Evolutionary conservation across 169 alveolate species (phyloP), one percentile per base, ranked within the genome.

Genomic region (Eimeria sp.): DNA sequence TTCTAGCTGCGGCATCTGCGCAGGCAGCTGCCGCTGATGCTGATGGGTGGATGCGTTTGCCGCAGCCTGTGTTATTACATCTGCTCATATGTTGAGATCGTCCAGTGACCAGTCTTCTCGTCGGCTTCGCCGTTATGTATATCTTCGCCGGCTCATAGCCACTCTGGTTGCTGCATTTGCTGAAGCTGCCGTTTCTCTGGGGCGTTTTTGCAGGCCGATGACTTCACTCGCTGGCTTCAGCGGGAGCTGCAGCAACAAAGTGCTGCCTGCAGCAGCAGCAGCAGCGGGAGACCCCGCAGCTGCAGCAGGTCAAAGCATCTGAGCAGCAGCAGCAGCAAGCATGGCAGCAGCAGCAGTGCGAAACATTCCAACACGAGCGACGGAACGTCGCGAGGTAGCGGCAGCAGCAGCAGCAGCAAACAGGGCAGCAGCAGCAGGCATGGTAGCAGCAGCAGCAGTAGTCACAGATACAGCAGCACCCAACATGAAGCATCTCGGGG

Each of bases 311-410:
- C 84, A 47, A 89, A 72, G 84, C 84, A 72, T 54, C 58, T 65
- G 58, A 89, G 87, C 95, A 89, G 95, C 87, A 89, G 95, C 75
- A 89, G 95, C 95, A 70, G 95, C 95, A 89, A 89, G 58, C 84
- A 89, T 61, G 87, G 84, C 88, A 89, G 95, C 95, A 87, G 94
- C 83, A 89, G 95, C 95, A 70, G 75, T 43, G 75, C 84, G 58
- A 65, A 57, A 70, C 84, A 89, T 40, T 45, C 88, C 1, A 72
- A 87, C 75, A 70, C 88, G 34, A 70, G 87, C 72, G 73, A 54
- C n/a, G 87, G 95, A 27, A 49, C 76, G 27, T 70, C 88, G 43
- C 65, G 88, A 4, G 87, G 95, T 45, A 20, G 30, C 13, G 30
- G 87, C 70, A 22, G 87, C 75, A 54, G 95, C 84, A 88, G 94